Conservation (phyloP, 805 yeast species). For the Barnettozyma californica region DNA sequence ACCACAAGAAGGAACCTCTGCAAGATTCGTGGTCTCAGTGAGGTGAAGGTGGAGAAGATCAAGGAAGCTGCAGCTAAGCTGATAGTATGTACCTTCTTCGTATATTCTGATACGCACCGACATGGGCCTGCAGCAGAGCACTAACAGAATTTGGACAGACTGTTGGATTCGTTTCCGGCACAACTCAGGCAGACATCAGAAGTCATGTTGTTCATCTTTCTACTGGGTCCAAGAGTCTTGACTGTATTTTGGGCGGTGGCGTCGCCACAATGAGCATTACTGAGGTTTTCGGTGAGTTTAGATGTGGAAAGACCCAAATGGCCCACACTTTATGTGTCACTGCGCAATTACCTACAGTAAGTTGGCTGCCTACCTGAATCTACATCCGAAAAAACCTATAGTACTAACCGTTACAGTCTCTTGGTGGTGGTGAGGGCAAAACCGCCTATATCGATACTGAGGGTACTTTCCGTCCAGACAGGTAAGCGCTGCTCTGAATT, state of each 20-base stretch:
- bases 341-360: slow-evolving; percentile 57
- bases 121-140: not conserved
- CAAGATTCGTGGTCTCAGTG: slow-evolving; percentile 67
- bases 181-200: slow-evolving; percentile 59
- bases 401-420: slow-evolving; percentile 25
- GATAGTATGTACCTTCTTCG: slow-evolving; percentile 25
- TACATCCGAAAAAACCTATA: not conserved
- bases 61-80: slow-evolving; percentile 68
- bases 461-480: slow-evolving; percentile 75
- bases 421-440: slow-evolving; percentile 82
- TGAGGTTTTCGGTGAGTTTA: slow-evolving; percentile 74
- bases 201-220: slow-evolving; percentile 59
- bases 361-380: slow-evolving; percentile 1
- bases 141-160: slow-evolving; percentile 27
- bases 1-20: slow-evolving; percentile 62
- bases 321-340: slow-evolving; percentile 78
- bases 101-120: not conserved
- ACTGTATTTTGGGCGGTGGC: slow-evolving; percentile 69
- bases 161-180: slow-evolving; percentile 70
- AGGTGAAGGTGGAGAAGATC: slow-evolving; percentile 72
- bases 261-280: slow-evolving; percentile 72
- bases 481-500: slow-evolving; percentile 28
- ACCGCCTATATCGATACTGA: slow-evolving; percentile 77
- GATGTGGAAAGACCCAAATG: slow-evolving; percentile 80
- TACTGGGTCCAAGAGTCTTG: slow-evolving; percentile 68